Conservation (phyloP, 2,329 filamentous ascomycete genomes). For the Annulohypoxylon truncatum region DNA sequence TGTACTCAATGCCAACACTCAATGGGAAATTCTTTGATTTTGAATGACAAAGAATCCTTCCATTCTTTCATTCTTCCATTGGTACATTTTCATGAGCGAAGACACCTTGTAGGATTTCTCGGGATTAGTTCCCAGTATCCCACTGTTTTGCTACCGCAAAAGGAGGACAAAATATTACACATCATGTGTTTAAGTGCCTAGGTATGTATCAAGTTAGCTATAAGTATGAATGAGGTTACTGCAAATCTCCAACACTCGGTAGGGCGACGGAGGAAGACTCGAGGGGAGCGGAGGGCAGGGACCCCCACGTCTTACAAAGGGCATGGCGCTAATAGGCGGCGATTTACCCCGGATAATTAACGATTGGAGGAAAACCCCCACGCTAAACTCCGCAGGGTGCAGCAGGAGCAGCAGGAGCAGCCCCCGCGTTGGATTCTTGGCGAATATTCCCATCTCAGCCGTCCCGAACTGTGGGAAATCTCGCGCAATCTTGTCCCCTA, state of each 20-base stretch:
- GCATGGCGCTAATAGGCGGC: not conserved
- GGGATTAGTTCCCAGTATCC: too few species aligned
- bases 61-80: too few species aligned
- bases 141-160: too few species aligned
- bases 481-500: slow-evolving; percentile 26
- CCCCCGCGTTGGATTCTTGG: slow-evolving; percentile 40
- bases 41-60: too few species aligned
- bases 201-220: not conserved
- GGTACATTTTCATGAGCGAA: too few species aligned
- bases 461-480: slow-evolving; percentile 37
- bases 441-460: slow-evolving; percentile 36
- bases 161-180: too few species aligned
- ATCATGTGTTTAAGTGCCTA: too few species aligned
- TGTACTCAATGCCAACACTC: too few species aligned
- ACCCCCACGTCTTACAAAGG: slow-evolving; percentile 21
- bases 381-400: slow-evolving; percentile 42
- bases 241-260: not conserved
- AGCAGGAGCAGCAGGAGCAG: too few species aligned
- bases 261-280: slow-evolving; percentile 1
- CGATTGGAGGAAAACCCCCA: slow-evolving; percentile 38
- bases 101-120: too few species aligned
- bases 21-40: too few species aligned
- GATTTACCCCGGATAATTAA: slow-evolving; percentile 40
- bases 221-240: not conserved
- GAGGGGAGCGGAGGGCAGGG: not conserved